Evolutionary conservation across 2,329 filamentous ascomycete genomes (phyloP).

Genomic region (Cordyceps tenuipes): DNA sequence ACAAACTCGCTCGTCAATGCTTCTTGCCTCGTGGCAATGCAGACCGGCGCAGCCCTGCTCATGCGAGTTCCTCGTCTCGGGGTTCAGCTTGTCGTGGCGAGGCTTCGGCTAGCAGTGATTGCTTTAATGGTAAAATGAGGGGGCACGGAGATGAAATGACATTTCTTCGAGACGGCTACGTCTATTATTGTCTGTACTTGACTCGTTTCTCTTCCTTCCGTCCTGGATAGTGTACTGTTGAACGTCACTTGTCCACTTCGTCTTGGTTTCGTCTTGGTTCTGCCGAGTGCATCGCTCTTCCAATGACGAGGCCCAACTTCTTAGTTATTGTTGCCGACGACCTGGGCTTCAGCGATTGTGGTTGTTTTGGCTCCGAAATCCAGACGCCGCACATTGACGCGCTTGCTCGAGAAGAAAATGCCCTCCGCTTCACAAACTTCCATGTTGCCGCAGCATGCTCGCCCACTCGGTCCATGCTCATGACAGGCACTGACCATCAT

Average conservation of each 20-base stretch:
- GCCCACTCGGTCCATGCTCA: constrained; percentile 56
- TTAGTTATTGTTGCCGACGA: constrained; percentile 28
- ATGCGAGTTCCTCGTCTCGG: constrained; percentile 9
- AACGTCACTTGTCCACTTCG: not conserved
- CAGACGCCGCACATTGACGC: constrained; percentile 23
- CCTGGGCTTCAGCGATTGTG: constrained; percentile 25
- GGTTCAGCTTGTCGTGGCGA: not conserved
- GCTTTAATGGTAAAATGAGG: not conserved
- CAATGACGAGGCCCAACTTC: constrained; percentile 24
- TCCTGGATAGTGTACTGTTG: not conserved
- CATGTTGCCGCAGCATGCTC: constrained; percentile 58
- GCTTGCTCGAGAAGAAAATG: constrained; percentile 29
- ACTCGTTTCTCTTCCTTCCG: not conserved
- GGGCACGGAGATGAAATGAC: not conserved
- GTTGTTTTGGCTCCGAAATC: constrained; percentile 26
- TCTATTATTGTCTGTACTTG: not conserved
- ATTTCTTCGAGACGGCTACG: not conserved
- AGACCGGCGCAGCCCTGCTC: constrained; percentile 1
- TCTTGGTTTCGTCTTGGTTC: not conserved
- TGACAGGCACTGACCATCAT: constrained; percentile 46
- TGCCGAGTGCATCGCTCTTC: not conserved
- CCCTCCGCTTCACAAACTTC: constrained; percentile 55
- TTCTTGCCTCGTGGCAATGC: constrained; percentile 6
- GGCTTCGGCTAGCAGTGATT: not conserved
- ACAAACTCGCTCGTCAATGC: not conserved